Evolutionary conservation across 176 grass and related monocot species (phyloP), one percentile per base, ranked within the genome.

Genomic region (Elaeis guineensis): DNA sequence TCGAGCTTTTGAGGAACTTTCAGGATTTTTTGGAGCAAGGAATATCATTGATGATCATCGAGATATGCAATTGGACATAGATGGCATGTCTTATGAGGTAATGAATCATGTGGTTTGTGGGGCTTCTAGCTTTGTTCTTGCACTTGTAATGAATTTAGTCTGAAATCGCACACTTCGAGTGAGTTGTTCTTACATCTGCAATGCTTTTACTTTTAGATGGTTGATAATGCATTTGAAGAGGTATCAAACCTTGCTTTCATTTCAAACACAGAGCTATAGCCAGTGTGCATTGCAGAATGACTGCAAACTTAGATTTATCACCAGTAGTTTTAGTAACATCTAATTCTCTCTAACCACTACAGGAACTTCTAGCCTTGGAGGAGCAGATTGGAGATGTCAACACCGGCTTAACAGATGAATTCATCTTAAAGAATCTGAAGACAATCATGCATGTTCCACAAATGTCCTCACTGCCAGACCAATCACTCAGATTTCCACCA

Each of bases 21-120:
- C 66, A 44, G 74, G 70, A 57, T 56, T 86, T 52, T 73, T 81
- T 50, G 83, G 77, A 66, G 59, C 48, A 53, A 65, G 50, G 30
- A 58, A 72, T 63, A n/a, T 20, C 58, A 54, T 63, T 39, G 84
- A 87, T 79, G 71, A 87, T 60, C 79, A 79, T 69, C 63, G 67
- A 64, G 84, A 82, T 55, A 82, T 82, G 79, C 65, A 75, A 49
- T 30, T 82, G 24, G 84, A 87, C 68, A 74, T 79, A 71, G 79
- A 87, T 59, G 75, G 59, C 71, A 87, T 87, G 84, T 72, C 62
- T 75, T 87, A 87, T 15, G 79, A 82, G 79, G 84, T 78, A 82
- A 39, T 57, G 67, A 64, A 57, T 14, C 11, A 51, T 24, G 48
- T 17, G 17, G 7, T 50, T 51, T 22, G 14, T 44, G 35, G 35